Evolutionary conservation across 2,329 filamentous ascomycete species (phyloP), one percentile per base, ranked within the genome.

Genomic region (Claviceps purpurea): DNA sequence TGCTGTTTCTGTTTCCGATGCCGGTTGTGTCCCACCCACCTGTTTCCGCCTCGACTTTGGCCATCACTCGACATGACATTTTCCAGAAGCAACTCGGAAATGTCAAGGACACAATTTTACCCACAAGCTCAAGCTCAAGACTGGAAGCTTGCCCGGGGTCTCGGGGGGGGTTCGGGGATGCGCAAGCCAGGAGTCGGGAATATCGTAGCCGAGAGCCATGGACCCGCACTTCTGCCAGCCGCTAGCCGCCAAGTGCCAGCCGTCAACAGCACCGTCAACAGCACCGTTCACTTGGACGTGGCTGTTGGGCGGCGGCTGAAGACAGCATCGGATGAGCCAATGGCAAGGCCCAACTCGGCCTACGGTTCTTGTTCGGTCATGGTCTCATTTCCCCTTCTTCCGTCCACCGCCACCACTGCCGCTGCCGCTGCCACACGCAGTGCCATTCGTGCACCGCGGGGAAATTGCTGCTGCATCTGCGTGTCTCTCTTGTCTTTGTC

Each of bases 251-350:
- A 16, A 16, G 42, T 16, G 42, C 42, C 42, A n/a, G 14, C 42
- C 16, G 42, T 26, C 42, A 44, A 26, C 43, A 11, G n/a, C 30
- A 18, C 30, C 18, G n/a, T 34, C 43, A 47, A 51, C 43, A 11
- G n/a, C 30, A 18, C 30, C 18, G 30, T 34, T 34, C 37, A 47
- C 45, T 13, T 47, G 18, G 39, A 49, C 26, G 50, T 52, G 50
- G 50, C 50, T 30, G 18, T 38, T 45, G 20, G 45, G 40, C 44
- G 30, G 45, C 50, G 48, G 45, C 20, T 52, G 44, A 52, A 45
- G 43, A 20, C 39, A 45, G n/a, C 39, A 26, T 41, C 39, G 45
- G 50, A 30, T 18, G 16, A 46, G 44, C 50, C 50, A 51, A 51
- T 51, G 48, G 26, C 11, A 11, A 11, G 43, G 24, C 22, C 24